Conservation (phyloP, 768 basidiomycete species). For the Rubroboletus satanas region DNA sequence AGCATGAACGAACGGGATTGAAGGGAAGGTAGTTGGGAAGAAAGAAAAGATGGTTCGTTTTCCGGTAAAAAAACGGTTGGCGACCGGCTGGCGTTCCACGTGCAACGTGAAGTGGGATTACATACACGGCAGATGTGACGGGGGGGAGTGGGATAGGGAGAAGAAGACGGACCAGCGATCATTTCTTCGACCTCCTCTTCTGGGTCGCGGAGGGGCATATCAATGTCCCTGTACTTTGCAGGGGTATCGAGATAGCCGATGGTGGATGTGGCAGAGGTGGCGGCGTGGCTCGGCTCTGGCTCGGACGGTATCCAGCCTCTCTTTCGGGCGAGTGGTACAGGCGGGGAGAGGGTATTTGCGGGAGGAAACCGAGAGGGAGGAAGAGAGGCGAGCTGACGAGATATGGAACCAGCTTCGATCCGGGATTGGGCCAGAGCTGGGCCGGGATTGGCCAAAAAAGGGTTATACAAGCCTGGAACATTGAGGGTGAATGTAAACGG, state of each 20-base stretch:
- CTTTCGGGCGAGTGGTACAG: constrained; percentile 48
- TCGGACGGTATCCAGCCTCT: constrained; percentile 71
- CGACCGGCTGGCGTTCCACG: constrained; percentile 8
- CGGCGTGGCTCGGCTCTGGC: constrained; percentile 51
- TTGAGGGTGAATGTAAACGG: constrained; percentile 70
- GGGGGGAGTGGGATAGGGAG: constrained; percentile 17
- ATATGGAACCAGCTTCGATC: constrained; percentile 23
- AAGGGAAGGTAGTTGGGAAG: constrained; percentile 8
- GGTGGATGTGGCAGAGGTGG: constrained; percentile 50
- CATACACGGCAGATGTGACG: constrained; percentile 13
- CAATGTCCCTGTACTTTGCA: constrained; percentile 52
- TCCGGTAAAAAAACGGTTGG: constrained; percentile 11
- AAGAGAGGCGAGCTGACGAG: constrained; percentile 19
- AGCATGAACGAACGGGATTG: constrained; percentile 26
- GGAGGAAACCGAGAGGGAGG: constrained; percentile 17
- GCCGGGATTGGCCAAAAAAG: constrained; percentile 43
- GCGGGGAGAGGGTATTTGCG: constrained; percentile 28
- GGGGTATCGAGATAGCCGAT: constrained; percentile 69
- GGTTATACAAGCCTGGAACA: constrained; percentile 64
- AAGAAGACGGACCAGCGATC: constrained; percentile 40
- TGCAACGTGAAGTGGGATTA: constrained; percentile 22
- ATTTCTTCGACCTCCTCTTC: constrained; percentile 45
- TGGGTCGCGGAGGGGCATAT: constrained; percentile 29
- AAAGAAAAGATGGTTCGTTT: constrained; percentile 14
- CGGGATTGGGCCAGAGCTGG: constrained; percentile 20